Evolutionary conservation across 2,329 filamentous ascomycete genomes (phyloP).

Genomic region (Hypoxylon sp.): DNA sequence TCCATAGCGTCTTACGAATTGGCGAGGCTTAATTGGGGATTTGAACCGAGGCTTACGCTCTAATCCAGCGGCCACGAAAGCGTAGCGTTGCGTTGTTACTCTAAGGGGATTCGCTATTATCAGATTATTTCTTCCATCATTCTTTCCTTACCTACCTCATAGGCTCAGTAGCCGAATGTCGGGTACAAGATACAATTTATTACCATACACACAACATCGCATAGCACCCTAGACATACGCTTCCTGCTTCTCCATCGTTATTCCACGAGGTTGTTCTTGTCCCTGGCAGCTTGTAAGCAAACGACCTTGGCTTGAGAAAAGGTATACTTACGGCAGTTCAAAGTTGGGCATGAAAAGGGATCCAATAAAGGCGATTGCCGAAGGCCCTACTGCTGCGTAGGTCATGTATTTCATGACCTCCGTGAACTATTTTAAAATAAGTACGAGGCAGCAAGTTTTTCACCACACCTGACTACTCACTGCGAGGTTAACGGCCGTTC

Average conservation of each 20-base stretch:
- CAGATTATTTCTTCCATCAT: neutral
- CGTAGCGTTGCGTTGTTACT: neutral
- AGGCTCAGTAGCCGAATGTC: neutral
- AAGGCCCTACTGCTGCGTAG: conserved; percentile 48
- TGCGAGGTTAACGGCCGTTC: conserved; percentile 60
- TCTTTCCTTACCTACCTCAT: neutral
- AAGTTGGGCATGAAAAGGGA: conserved; percentile 47
- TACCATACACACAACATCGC: neutral
- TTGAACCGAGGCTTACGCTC: conserved; percentile 15
- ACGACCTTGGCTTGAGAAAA: neutral
- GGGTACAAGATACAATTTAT: neutral
- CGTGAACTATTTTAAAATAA: conserved; percentile 44
- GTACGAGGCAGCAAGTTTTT: neutral
- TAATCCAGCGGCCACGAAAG: conserved; percentile 4
- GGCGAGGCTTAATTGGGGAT: conserved; percentile 33
- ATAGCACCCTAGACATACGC: neutral
- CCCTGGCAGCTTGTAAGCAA: conserved; percentile 29
- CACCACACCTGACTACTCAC: conserved; percentile 45
- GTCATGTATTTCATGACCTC: conserved; percentile 51
- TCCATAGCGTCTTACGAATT: conserved; percentile 35
- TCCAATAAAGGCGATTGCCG: conserved; percentile 43
- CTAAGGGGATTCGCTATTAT: neutral
- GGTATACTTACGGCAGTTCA: conserved; percentile 42
- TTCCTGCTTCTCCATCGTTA: conserved; percentile 1
- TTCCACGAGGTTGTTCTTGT: conserved; percentile 43